Base-by-base conservation (phyloP, 352 stramenopile species). In the Globisporangium camurandrum region DNA sequence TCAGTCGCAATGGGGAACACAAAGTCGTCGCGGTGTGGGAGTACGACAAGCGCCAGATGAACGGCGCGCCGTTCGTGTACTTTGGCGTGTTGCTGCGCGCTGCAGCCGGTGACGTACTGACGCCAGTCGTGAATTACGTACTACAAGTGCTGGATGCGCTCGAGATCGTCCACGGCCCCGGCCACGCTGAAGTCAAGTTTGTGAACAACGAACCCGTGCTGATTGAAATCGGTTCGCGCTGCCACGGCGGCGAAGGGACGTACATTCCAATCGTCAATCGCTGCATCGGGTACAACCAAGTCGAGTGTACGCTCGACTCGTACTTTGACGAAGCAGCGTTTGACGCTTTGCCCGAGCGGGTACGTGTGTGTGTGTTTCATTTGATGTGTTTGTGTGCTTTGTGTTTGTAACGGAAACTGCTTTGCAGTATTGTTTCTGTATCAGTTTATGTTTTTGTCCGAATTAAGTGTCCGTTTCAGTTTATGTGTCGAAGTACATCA, bases 21-120 rank as follows among this genome's bases (percentile, higher is more conserved):
- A 98, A 98, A 56, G 82, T 98, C 31, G 88, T 96, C 28, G 95
- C 95, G 4, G 67, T 98, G 7, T 99, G 95, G 96, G 84, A 95
- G 62, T 98, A 98, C 62, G 95, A 98, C 69, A 98, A 98, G 75
- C 75, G 95, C 47, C 67, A 69, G 4, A 81, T 93, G 27, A 98
- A 98, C 62, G 71, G 66, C 38, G 86, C 87, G 34, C 86, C 89
- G 19, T 98, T 98, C 67, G 95, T 98, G 9, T 98, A 98, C 69
- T 97, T 87, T 66, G 86, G 83, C 36, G 96, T 89, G 2, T 34
- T 84, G 19, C 57, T 94, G 39, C 79, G 80, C 26, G 61, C 74
- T 0, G 71, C 76, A 5, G 61, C 69, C 0, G 75, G 64, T 2
- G 64, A 67, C 5, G 47, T 82, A 17, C 54, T 88, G 47, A 70